Percentiles rank a stretch among this genome's conserved stretches.
Conservation (phyloP, 73 alveolate species). For the Tetrahymena borealis region DNA sequence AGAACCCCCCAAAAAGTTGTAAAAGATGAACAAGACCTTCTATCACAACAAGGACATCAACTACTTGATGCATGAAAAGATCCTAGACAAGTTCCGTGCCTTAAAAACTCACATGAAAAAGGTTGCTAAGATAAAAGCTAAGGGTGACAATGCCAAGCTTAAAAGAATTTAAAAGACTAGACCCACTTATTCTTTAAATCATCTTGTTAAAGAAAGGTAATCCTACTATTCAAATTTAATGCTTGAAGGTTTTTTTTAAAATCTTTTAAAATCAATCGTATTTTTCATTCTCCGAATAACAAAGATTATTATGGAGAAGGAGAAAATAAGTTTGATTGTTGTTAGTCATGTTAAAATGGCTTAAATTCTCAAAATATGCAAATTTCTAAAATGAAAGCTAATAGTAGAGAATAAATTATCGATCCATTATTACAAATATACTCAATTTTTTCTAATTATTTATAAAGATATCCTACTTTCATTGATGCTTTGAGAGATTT, state of each 20-base stretch:
- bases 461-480: conserved; percentile 91
- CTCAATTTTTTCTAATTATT: neutral
- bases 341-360: too few species aligned
- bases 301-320: too few species aligned
- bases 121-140: conserved; percentile 55
- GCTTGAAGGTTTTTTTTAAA: too few species aligned
- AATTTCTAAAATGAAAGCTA: too few species aligned
- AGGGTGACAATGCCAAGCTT: conserved; percentile 58
- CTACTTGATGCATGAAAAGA: conserved; percentile 74
- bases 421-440: neutral
- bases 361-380: too few species aligned
- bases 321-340: too few species aligned
- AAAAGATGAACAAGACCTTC: conserved; percentile 95
- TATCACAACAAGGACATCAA: conserved; percentile 92
- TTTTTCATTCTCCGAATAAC: too few species aligned
- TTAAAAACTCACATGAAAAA: conserved; percentile 68
- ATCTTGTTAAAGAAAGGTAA: conserved; percentile 83
- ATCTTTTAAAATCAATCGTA: too few species aligned
- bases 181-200: conserved; percentile 89
- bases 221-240: neutral
- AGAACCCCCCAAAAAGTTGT: conserved; percentile 96
- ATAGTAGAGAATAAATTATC: too few species aligned
- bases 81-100: conserved; percentile 66
- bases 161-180: conserved; percentile 59
- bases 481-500: conserved; percentile 97